These are phyloP conservation scores for Globisporangium nunn DNA, from an alignment of 352 stramenopile genomes.

Conservation along the genomic window DNA sequence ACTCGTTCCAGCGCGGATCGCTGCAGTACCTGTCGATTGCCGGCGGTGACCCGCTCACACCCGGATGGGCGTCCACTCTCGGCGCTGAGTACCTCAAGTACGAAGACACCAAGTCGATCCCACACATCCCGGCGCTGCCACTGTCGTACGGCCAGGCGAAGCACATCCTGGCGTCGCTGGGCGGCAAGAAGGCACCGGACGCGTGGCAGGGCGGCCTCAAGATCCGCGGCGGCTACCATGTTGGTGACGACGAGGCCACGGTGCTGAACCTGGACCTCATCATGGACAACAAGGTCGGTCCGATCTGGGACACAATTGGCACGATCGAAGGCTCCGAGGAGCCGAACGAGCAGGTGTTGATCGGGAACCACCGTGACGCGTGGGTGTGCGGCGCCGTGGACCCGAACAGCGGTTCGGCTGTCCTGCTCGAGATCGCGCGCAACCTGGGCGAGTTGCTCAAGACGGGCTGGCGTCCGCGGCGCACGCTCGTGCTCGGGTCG, in stretches of 20 bases:
- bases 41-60: constrained; percentile 64
- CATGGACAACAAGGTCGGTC: constrained; percentile 69
- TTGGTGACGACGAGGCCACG: constrained; percentile 64
- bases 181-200: constrained; percentile 41
- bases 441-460: constrained; percentile 56
- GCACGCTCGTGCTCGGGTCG: constrained; percentile 73
- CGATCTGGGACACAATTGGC: constrained; percentile 86
- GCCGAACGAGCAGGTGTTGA: constrained; percentile 67
- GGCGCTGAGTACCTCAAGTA: constrained; percentile 29
- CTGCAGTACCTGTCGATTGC: constrained; percentile 74
- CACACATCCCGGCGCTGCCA: constrained; percentile 55
- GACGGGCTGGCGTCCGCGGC: constrained; percentile 53
- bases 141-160: constrained; percentile 81
- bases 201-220: constrained; percentile 57
- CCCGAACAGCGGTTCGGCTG: constrained; percentile 73
- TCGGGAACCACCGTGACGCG: constrained; percentile 89
- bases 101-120: constrained; percentile 48
- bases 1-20: constrained; percentile 82
- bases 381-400: constrained; percentile 88
- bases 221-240: constrained; percentile 53
- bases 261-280: constrained; percentile 54
- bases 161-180: constrained; percentile 61
- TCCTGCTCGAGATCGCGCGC: constrained; percentile 80
- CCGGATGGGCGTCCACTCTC: constrained; percentile 35
- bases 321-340: constrained; percentile 57